Evolutionary conservation across 1,139 yeast species (phyloP), one percentile per base, ranked within the genome.

Genomic region (Taphrina deformans): DNA sequence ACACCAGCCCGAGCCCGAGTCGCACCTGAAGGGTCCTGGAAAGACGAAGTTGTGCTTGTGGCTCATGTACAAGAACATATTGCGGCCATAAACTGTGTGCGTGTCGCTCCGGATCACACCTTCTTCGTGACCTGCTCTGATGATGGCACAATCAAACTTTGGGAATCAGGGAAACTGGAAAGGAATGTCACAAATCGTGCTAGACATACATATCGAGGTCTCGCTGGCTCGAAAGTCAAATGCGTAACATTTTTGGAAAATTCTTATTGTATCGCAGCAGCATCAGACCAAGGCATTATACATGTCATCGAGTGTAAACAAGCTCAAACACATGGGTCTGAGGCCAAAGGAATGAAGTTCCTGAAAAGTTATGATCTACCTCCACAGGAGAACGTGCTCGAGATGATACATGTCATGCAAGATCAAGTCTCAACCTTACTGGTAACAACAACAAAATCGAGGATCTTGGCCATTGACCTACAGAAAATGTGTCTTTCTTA

Each of bases 61-160:
- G 83, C 92, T 0, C 85, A 83, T 66, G 74, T 85, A 50, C 76
- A 79, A 31, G 89, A 86, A 62, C 88, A 85, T 69, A 76, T 77
- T 14, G 77, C 77, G 7, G 74, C 83, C 0, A 78, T 91, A 12
- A 85, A 81, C 27, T 78, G 86, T 52, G 75, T 91, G 9, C 82
- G 80, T 2, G 82, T 83, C 0, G 72, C 78, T 10, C 87, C 90
- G 0, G 85, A 87, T 51, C 82, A 84, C 23, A 83, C 83, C 46
- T 88, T 83, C 70, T 86, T 93, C 70, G 78, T 90, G 1, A 86
- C 95, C 0, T 96, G 92, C 2, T 88, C 95, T 3, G 99, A 93
- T 76, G 99, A 82, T 58, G 97, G 98, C 0, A 71, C 77, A 1
- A 72, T 93, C 53, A 86, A 84, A 69, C 75, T 93, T 0, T 93